Conservation (phyloP, 2,329 filamentous ascomycete species). For the Epichloe hybrida region DNA sequence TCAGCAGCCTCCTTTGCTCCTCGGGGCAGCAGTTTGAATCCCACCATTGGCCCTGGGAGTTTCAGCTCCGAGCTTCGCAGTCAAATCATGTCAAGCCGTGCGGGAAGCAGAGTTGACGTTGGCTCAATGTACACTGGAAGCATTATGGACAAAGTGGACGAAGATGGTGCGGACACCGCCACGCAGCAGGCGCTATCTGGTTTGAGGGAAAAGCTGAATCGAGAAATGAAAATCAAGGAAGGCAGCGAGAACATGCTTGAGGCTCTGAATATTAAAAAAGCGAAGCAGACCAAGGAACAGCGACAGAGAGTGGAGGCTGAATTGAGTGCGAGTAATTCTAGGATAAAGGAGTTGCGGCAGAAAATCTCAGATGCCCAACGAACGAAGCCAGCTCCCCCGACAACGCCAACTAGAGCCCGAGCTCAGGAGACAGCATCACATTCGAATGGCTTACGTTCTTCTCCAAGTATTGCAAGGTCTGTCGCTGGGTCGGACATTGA, state of each 20-base stretch:
- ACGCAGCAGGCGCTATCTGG: constrained; percentile 62
- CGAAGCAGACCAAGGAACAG: constrained; percentile 87
- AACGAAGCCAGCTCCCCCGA: constrained; percentile 31
- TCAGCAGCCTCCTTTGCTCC: constrained; percentile 50
- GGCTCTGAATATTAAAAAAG: constrained; percentile 84
- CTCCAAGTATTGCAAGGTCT: constrained; percentile 40
- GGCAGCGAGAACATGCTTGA: constrained; percentile 97
- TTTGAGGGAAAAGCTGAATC: constrained; percentile 75
- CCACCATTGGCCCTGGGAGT: constrained; percentile 62
- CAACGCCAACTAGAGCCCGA: constrained; percentile 39
- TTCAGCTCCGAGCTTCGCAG: constrained; percentile 81
- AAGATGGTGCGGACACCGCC: constrained; percentile 41
- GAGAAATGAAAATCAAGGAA: constrained; percentile 95
- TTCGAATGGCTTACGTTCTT: constrained; percentile 39
- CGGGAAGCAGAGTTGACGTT: constrained; percentile 23
- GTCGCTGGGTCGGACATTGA: constrained; percentile 50
- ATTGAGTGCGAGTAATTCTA: constrained; percentile 72
- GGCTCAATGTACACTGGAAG: constrained; percentile 22
- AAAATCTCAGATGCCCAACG: constrained; percentile 47
- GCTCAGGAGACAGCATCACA: constrained; percentile 32
- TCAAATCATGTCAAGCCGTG: constrained; percentile 35
- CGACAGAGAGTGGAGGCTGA: constrained; percentile 71
- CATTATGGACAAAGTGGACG: constrained; percentile 45
- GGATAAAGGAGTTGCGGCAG: constrained; percentile 46
- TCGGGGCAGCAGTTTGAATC: constrained; percentile 56